phyloP scores from a whole-genome alignment of 495 filamentous ascomycete genomes.

The Penicillium riverlandense region DNA sequence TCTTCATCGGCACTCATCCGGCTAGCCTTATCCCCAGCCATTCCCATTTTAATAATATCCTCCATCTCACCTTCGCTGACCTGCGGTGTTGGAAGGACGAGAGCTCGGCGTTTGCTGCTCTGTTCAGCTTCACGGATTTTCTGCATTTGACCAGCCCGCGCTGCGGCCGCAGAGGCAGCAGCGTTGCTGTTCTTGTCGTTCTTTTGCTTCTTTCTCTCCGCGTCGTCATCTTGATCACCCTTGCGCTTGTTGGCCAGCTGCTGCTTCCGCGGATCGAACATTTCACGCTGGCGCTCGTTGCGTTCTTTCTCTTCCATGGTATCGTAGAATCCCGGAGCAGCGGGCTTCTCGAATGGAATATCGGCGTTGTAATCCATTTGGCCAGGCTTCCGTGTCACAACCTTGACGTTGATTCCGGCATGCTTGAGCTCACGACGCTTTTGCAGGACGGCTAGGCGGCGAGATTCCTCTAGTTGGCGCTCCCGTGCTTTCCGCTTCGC shows the following conservation, averaged over 20 bases:
- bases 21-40: constrained; percentile 86
- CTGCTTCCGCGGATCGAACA: constrained; percentile 91
- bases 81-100: constrained; percentile 81
- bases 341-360: constrained; percentile 91
- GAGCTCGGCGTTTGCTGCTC: constrained; percentile 77
- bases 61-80: constrained; percentile 90
- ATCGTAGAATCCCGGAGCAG: constrained; percentile 88
- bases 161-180: constrained; percentile 75
- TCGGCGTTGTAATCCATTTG: constrained; percentile 99
- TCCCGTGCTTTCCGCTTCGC: constrained; percentile 97
- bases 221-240: constrained; percentile 77
- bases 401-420: constrained; percentile 96
- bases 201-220: constrained; percentile 78
- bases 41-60: constrained; percentile 98
- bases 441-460: constrained; percentile 80
- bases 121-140: constrained; percentile 94
- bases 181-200: constrained; percentile 72
- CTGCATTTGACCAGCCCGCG: constrained; percentile 91
- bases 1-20: constrained; percentile 68
- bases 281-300: constrained; percentile 82
- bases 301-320: constrained; percentile 69
- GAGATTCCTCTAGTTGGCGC: constrained; percentile 88
- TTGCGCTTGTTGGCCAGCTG: constrained; percentile 95
- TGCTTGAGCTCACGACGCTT: constrained; percentile 95
- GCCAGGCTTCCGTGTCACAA: constrained; percentile 83